Evolutionary conservation across 2,329 filamentous ascomycete species (phyloP).

Genomic region (Didymellaceae sp.): DNA sequence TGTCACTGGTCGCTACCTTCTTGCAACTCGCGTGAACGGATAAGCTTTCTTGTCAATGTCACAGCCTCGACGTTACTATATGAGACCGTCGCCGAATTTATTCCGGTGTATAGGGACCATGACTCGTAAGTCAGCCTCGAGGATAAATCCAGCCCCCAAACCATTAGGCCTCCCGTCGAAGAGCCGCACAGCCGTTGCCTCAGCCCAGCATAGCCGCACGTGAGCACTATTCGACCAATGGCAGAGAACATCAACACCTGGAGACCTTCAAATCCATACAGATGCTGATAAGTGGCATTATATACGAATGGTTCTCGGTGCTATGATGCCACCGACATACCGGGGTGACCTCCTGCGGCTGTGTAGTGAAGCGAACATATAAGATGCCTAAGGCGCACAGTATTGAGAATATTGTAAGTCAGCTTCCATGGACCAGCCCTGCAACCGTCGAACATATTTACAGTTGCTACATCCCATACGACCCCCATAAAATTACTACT

Average conservation of each 20-base stretch:
- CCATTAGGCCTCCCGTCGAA: constrained; percentile 1
- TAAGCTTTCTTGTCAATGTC: no score
- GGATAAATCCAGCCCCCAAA: background rate
- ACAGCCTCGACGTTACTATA: background rate
- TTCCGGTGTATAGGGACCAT: background rate
- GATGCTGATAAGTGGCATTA: background rate
- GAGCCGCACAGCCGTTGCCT: constrained; percentile 13
- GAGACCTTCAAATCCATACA: background rate
- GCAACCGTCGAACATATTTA: background rate
- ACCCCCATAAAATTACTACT: constrained; percentile 3
- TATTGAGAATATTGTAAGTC: background rate
- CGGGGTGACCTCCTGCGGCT: background rate
- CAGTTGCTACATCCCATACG: constrained; percentile 2
- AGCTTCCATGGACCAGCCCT: background rate
- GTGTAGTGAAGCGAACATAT: constrained; percentile 1
- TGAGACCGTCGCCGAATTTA: background rate
- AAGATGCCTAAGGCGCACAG: background rate
- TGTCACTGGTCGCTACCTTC: no score
- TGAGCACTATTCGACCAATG: constrained; percentile 5
- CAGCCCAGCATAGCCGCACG: constrained; percentile 1
- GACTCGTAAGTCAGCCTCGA: constrained; percentile 12
- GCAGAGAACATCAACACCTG: background rate
- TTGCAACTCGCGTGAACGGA: no score
- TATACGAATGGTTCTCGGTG: background rate
- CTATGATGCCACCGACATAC: background rate